A percentile compares a stretch with the other conserved stretches of the same genome.
phyloP scores from a whole-genome alignment of 1,284 basidiomycete genomes.

The Pseudozyma thailandica region DNA sequence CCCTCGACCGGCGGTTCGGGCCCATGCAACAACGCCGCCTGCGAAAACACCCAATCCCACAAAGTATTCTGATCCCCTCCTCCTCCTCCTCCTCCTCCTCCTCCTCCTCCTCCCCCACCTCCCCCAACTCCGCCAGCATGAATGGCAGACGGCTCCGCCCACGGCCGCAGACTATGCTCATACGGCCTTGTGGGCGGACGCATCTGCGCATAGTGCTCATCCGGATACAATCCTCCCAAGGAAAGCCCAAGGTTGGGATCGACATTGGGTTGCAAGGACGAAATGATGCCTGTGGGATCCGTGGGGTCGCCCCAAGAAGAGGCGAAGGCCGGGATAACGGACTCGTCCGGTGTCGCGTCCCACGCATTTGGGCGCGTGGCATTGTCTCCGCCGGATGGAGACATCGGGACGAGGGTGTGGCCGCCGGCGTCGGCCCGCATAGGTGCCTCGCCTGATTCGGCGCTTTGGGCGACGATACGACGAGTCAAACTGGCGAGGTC shows the following conservation, averaged over 20 bases:
- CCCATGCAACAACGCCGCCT: conserved; percentile 21
- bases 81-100: not conserved
- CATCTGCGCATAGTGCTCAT: not conserved
- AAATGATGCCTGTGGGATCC: conserved; percentile 12
- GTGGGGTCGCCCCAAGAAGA: conserved; percentile 30
- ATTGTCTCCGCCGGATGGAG: not conserved
- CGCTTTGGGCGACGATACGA: conserved; percentile 19
- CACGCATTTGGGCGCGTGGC: conserved; percentile 12
- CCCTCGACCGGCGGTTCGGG: conserved; percentile 24
- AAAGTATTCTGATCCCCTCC: conserved; percentile 16
- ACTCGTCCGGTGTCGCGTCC: conserved; percentile 31
- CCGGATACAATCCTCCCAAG: not conserved
- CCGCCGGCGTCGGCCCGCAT: not conserved
- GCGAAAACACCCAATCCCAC: conserved; percentile 38
- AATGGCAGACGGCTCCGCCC: conserved; percentile 13
- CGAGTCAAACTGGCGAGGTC: conserved; percentile 24
- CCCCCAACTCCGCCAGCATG: too few relatives aligned
- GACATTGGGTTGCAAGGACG: not conserved
- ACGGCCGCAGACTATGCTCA: conserved; percentile 29
- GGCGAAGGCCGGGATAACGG: conserved; percentile 26
- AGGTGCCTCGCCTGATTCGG: conserved; percentile 2
- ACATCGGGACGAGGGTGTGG: conserved; percentile 1
- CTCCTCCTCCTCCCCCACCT: too few relatives aligned
- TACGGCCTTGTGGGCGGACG: conserved; percentile 15
- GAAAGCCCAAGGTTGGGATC: not conserved